These are phyloP conservation scores for Nannochloropsis gaditana DNA, from an alignment of 108 stramenopile genomes.

Conservation along the genomic window DNA sequence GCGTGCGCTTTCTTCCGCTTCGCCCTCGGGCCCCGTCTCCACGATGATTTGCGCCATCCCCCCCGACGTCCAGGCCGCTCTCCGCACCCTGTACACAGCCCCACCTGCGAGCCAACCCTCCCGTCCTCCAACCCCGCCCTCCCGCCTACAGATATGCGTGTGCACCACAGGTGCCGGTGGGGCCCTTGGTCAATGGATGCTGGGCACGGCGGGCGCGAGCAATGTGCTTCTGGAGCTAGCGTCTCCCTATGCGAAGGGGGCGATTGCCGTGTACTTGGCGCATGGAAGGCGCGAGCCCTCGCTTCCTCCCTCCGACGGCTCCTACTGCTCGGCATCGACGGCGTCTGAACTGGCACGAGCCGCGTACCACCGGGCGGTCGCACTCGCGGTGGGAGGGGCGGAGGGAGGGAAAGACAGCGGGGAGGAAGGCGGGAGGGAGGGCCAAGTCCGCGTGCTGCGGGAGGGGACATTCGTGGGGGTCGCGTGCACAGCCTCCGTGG, in stretches of 20 bases:
- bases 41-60: not conserved
- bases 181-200: not conserved
- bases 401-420: not conserved
- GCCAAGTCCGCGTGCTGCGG: not conserved
- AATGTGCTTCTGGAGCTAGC: not conserved
- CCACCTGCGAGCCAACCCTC: not conserved
- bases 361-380: not conserved
- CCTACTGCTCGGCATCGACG: conserved; percentile 9
- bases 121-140: not conserved
- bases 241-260: not conserved
- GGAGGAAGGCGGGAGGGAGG: conserved; percentile 9
- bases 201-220: not conserved
- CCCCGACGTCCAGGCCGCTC: not conserved
- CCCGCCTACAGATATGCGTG: not conserved
- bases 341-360: not conserved
- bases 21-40: not conserved
- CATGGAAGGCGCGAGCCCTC: not conserved
- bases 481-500: conserved; percentile 18
- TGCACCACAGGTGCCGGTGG: not conserved
- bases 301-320: not conserved
- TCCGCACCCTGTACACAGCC: not conserved
- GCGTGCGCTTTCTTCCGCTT: not conserved
- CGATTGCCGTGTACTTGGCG: not conserved
- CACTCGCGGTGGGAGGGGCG: not conserved
- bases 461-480: not conserved